Evolutionary conservation across 768 basidiomycete genomes (phyloP).

Genomic region (Lentinula raphanica): DNA sequence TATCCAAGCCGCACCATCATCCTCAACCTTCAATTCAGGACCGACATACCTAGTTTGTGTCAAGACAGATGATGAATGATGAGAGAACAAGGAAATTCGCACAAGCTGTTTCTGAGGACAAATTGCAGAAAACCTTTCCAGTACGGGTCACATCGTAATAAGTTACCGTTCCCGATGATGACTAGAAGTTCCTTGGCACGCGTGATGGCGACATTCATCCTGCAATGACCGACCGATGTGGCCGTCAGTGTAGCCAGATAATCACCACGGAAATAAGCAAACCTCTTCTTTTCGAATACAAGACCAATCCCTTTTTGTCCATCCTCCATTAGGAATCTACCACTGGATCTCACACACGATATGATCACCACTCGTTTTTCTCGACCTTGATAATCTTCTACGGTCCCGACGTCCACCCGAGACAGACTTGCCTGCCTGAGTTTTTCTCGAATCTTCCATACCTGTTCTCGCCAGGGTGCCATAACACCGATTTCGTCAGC

Average conservation of each 20-base stretch:
- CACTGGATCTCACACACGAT: constrained; percentile 42
- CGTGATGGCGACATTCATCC: constrained; percentile 52
- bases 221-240: constrained; percentile 12
- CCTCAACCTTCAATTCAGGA: constrained; percentile 35
- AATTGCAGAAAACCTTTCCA: constrained; percentile 50
- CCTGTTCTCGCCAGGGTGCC: constrained; percentile 50
- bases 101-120: constrained; percentile 41
- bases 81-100: constrained; percentile 11
- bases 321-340: constrained; percentile 45
- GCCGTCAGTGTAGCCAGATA: neutral
- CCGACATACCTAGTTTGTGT: constrained; percentile 35
- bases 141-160: constrained; percentile 41
- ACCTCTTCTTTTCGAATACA: constrained; percentile 44
- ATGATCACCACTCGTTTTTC: constrained; percentile 47
- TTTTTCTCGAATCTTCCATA: constrained; percentile 43
- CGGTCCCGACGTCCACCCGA: constrained; percentile 47
- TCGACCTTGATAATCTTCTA: constrained; percentile 51
- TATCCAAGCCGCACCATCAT: constrained; percentile 44
- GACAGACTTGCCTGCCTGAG: constrained; percentile 35
- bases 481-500: constrained; percentile 43
- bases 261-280: constrained; percentile 2
- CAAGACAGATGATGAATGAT: neutral
- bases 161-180: constrained; percentile 39
- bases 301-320: constrained; percentile 39
- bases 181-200: constrained; percentile 50